Evolutionary conservation across 1,139 yeast genomes (phyloP).

Genomic region (Blastobotrys elegans): DNA sequence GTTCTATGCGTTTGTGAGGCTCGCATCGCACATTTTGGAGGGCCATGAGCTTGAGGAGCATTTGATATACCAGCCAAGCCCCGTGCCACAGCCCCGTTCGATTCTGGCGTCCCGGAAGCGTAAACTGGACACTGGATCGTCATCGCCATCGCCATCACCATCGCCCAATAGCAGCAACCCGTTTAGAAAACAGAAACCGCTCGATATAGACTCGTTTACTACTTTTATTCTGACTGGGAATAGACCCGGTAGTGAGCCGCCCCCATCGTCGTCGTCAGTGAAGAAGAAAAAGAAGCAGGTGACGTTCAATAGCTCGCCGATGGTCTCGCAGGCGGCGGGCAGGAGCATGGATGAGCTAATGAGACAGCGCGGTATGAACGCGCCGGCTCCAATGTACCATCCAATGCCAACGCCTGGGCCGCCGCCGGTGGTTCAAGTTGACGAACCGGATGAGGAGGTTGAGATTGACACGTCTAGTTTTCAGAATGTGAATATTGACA

Average conservation of each 20-base stretch:
- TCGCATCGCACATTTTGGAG: conserved; percentile 36
- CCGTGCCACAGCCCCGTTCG: conserved; percentile 37
- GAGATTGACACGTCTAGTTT: conserved; percentile 33
- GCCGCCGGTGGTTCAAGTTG: conserved; percentile 11
- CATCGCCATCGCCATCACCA: not conserved
- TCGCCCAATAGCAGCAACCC: conserved; percentile 23
- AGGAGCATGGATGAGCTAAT: conserved; percentile 37
- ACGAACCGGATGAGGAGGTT: conserved; percentile 34
- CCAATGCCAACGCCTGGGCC: conserved; percentile 1
- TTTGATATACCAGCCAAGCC: conserved; percentile 27
- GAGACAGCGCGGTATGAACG: conserved; percentile 29
- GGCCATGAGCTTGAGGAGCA: conserved; percentile 23
- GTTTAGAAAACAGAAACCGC: conserved; percentile 23
- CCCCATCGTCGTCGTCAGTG: conserved; percentile 14
- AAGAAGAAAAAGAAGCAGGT: conserved; percentile 32
- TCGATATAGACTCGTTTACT: conserved; percentile 37
- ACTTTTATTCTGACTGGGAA: conserved; percentile 35
- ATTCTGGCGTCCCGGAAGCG: conserved; percentile 32
- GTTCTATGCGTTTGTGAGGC: conserved; percentile 38
- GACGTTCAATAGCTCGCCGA: conserved; percentile 35
- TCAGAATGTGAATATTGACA: conserved; percentile 37
- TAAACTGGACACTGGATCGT: conserved; percentile 16
- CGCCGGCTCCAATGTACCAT: conserved; percentile 16
- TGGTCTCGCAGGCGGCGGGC: conserved; percentile 39
- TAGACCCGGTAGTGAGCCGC: conserved; percentile 21